Evolutionary conservation across 2,329 filamentous ascomycete genomes (phyloP), one percentile per base, ranked within the genome.

Genomic region (Thelonectria olida): DNA sequence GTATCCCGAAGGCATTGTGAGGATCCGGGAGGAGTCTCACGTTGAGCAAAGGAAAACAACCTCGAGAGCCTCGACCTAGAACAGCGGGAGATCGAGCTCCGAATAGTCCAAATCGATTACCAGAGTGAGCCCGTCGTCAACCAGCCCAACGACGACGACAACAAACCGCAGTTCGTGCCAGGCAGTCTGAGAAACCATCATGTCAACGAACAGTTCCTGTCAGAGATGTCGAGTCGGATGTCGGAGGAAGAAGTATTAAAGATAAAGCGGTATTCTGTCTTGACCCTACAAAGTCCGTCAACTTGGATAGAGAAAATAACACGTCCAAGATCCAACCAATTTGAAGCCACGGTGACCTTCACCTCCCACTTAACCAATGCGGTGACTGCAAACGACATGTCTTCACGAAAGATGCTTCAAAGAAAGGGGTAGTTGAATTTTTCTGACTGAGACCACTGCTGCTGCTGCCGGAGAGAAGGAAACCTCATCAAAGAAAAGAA

Each of bases 361-460:
- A 27, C 25, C 25, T 27, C 25, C 25, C 6, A 27, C 5, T 27
- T 27, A 7, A 28, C 27, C n/a, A n/a, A n/a, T n/a, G n/a, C n/a
- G n/a, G n/a, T n/a, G n/a, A n/a, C n/a, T n/a, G n/a, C 19, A 60
- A 44, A 13, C 31, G 25, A 15, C 27, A 36, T 8, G 10, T 13
- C 20, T 13, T 34, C 20, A 48, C 9, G 12, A 10, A 28, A 38
- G 4, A 62, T 31, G 54, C 41, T 60, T 53, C 53, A 63, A 45
- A 61, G 68, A 67, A 63, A 59, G 63, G 53, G 67, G 62, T 62
- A 58, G 45, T 67, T 71, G 68, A 67, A 71, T 71, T 71, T 57
- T 54, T 63, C 61, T 71, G 67, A 71, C 65, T 71, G 54, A 45
- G 67, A 71, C 68, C 68, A 68, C 60, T 68, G 62, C 64, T 68